Conservation (phyloP, 352 stramenopile genomes). For the Peronospora farinosa region DNA sequence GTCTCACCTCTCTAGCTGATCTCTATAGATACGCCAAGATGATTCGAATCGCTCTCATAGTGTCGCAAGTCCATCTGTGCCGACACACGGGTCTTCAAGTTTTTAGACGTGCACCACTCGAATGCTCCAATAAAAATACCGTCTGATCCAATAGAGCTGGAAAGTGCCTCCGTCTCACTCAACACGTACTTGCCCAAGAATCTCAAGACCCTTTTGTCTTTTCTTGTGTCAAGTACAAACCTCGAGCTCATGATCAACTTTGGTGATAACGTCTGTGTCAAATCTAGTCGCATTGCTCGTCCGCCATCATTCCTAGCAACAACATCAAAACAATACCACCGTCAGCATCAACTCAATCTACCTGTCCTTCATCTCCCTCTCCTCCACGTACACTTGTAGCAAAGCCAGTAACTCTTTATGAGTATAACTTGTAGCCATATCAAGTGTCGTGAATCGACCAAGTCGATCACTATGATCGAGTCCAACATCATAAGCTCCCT, state of each 20-base stretch:
- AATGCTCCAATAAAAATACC: conserved; percentile 69
- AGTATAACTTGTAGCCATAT: conserved; percentile 50
- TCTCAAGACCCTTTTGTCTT: conserved; percentile 61
- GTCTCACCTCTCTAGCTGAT: conserved; percentile 40
- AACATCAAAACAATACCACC: not conserved
- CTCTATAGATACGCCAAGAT: conserved; percentile 79
- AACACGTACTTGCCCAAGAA: conserved; percentile 50
- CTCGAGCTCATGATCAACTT: conserved; percentile 58
- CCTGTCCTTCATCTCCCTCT: no score
- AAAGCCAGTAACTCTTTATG: conserved; percentile 60
- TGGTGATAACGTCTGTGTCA: conserved; percentile 52
- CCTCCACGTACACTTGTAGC: conserved; percentile 58
- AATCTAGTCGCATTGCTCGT: conserved; percentile 46
- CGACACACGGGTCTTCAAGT: conserved; percentile 69
- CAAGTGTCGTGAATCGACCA: conserved; percentile 55
- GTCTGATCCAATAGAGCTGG: conserved; percentile 64
- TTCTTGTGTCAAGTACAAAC: conserved; percentile 57
- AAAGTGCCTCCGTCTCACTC: conserved; percentile 40
- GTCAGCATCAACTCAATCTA: not conserved
- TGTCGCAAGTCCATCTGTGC: conserved; percentile 78
- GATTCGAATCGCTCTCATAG: conserved; percentile 80
- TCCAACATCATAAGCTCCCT: conserved; percentile 73
- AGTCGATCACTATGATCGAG: conserved; percentile 71
- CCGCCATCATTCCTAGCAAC: conserved; percentile 70
- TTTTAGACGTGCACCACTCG: conserved; percentile 65